These are phyloP conservation scores for Pleurostoma richardsiae DNA, from an alignment of 2,329 filamentous ascomycete genomes.

Conservation along the genomic window DNA sequence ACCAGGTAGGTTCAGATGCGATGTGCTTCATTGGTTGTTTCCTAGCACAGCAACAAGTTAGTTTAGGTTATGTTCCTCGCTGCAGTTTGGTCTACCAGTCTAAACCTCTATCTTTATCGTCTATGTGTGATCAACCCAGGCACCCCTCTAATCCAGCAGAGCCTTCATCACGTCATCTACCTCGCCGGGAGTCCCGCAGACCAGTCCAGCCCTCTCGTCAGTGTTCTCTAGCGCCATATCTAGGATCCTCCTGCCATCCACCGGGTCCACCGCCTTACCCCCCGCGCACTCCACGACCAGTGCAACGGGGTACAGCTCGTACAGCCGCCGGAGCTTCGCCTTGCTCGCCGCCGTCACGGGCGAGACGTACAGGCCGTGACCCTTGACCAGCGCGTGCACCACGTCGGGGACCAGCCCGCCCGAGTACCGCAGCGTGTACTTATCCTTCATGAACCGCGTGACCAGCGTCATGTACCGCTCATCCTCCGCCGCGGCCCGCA, in stretches of 20 bases:
- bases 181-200: constrained; percentile 46
- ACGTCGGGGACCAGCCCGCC: constrained; percentile 59
- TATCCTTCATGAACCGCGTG: constrained; percentile 39
- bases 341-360: constrained; percentile 45
- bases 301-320: constrained; percentile 56
- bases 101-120: too few species aligned
- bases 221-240: constrained; percentile 29
- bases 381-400: constrained; percentile 54
- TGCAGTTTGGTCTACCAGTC: too few species aligned
- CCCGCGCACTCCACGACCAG: constrained; percentile 56
- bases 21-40: too few species aligned
- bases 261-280: constrained; percentile 48
- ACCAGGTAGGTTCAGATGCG: too few species aligned
- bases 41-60: too few species aligned
- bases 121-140: too few species aligned
- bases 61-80: too few species aligned
- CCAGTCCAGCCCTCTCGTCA: constrained; percentile 43
- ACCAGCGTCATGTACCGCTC: constrained; percentile 43
- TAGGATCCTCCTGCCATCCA: constrained; percentile 33
- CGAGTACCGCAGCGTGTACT: constrained; percentile 56
- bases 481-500: constrained; percentile 50
- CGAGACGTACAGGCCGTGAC: constrained; percentile 56
- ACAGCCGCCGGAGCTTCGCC: constrained; percentile 54
- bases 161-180: constrained; percentile 29
- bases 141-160: constrained; percentile 6